Percentiles rank a stretch among this genome's conserved stretches.
phyloP scores from a whole-genome alignment of 371 early-diverging fungal species.

The Capniomyces stellatus region DNA sequence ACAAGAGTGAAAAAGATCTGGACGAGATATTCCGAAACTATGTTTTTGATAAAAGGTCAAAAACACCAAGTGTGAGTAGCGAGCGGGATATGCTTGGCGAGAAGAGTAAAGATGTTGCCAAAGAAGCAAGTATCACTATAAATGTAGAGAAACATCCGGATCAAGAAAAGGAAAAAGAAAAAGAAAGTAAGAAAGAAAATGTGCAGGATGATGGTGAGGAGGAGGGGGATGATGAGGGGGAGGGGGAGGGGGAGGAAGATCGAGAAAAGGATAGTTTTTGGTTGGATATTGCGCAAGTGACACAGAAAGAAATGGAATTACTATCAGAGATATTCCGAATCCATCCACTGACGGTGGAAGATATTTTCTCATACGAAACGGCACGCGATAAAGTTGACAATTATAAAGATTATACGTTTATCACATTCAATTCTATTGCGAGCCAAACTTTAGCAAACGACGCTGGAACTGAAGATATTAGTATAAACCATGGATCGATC shows the following conservation, averaged over 20 bases:
- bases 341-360: conserved; percentile 25
- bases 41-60: background rate
- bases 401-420: conserved; percentile 18
- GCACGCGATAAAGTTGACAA: conserved; percentile 24
- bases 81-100: background rate
- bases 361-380: conserved; percentile 14
- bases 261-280: conserved; percentile 7
- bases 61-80: background rate
- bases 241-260: no score
- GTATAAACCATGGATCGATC: background rate
- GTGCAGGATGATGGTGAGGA: background rate
- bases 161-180: background rate
- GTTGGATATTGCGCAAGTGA: conserved; percentile 18
- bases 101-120: background rate
- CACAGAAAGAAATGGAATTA: conserved; percentile 8
- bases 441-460: background rate
- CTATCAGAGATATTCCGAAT: conserved; percentile 11
- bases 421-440: conserved; percentile 16
- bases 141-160: background rate
- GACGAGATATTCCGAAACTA: background rate
- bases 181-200: background rate
- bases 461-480: background rate
- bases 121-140: background rate
- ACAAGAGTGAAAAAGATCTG: background rate
- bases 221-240: background rate